phyloP scores from a whole-genome alignment of 768 basidiomycete species.

The Tricholoma sp. region DNA sequence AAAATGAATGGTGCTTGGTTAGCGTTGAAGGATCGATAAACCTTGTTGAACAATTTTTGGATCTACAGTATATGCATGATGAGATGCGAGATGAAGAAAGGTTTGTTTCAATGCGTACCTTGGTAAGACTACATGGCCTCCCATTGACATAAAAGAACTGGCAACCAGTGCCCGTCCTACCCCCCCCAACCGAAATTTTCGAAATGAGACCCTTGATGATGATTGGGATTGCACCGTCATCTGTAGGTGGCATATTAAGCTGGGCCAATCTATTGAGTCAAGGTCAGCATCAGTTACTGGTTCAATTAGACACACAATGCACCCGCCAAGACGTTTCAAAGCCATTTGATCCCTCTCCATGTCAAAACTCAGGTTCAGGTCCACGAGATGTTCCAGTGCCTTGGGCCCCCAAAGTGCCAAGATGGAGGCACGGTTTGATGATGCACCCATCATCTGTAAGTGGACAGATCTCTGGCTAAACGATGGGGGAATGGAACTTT shows the following conservation, averaged over 20 bases:
- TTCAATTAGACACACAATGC: not conserved
- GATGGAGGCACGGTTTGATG: constrained; percentile 57
- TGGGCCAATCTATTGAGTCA: too few species aligned
- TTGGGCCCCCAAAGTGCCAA: too few species aligned
- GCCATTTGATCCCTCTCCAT: constrained; percentile 65
- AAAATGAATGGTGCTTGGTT: too few species aligned
- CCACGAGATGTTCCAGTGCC: too few species aligned
- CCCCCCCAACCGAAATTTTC: too few species aligned
- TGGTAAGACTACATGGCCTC: constrained; percentile 74
- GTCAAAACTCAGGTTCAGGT: constrained; percentile 63
- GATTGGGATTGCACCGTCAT: too few species aligned
- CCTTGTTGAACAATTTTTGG: constrained; percentile 76
- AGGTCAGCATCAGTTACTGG: not conserved
- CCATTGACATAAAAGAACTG: constrained; percentile 95
- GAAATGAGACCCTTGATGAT: too few species aligned
- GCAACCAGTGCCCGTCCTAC: constrained; percentile 74
- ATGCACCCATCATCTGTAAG: constrained; percentile 66
- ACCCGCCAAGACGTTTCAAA: constrained; percentile 32
- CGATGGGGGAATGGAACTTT: not conserved
- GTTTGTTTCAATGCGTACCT: constrained; percentile 51
- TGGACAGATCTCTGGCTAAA: constrained; percentile 59
- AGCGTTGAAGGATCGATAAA: too few species aligned
- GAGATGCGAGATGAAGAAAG: constrained; percentile 69
- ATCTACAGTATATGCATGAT: too few species aligned
- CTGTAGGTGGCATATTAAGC: not conserved